Evolutionary conservation across 2,329 filamentous ascomycete genomes (phyloP).

Genomic region (Geosmithia morbida): DNA sequence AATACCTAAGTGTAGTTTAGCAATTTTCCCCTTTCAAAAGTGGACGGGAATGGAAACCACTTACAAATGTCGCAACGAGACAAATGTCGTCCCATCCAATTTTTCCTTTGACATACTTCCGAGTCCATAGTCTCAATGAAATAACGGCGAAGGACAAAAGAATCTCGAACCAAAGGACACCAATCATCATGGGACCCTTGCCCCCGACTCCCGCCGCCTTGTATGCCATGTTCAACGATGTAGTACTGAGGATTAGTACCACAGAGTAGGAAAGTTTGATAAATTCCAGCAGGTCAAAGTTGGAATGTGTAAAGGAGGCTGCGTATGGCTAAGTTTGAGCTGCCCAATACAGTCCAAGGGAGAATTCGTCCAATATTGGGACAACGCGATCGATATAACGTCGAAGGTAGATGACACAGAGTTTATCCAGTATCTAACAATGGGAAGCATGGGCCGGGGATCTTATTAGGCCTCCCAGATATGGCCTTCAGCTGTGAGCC

Average conservation of each 20-base stretch:
- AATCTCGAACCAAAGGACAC: not conserved
- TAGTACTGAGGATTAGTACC: no score
- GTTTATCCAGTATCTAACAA: no score
- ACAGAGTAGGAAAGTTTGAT: no score
- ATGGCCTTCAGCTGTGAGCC: not conserved
- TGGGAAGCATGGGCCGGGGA: no score
- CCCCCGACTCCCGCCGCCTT: not conserved
- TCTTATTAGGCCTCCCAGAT: not conserved
- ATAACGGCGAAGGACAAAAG: not conserved
- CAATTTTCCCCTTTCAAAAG: not conserved
- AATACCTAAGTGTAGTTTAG: not conserved
- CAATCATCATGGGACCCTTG: not conserved
- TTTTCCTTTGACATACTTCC: not conserved
- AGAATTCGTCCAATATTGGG: no score
- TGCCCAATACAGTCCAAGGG: no score
- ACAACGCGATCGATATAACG: no score
- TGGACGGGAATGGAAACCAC: not conserved
- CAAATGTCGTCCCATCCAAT: slow-evolving; percentile 1
- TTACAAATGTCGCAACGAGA: not conserved
- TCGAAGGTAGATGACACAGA: no score
- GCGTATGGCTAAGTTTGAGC: no score
- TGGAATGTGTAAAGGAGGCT: no score
- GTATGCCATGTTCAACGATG: not conserved
- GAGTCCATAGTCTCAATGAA: not conserved
- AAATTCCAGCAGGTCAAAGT: no score